Conservation (phyloP, 2,329 filamentous ascomycete genomes). For the Madurella mycetomatis region DNA sequence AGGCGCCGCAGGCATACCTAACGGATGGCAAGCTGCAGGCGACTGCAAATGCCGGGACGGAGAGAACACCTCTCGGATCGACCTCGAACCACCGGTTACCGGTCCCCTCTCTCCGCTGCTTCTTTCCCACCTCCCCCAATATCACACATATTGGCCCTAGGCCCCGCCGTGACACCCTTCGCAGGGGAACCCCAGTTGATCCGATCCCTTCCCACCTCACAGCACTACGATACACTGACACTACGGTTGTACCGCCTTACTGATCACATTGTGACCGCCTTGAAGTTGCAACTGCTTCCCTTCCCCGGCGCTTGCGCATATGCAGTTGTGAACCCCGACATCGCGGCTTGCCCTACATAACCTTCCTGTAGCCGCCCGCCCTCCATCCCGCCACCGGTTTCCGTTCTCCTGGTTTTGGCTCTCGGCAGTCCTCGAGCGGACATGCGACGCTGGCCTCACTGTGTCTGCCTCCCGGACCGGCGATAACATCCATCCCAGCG, state of each 20-base stretch:
- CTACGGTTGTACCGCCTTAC: conserved; percentile 5
- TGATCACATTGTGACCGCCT: conserved; percentile 19
- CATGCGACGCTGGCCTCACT: conserved; percentile 32
- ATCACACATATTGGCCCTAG: conserved; percentile 22
- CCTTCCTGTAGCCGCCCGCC: conserved; percentile 42
- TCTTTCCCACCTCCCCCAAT: conserved; percentile 5
- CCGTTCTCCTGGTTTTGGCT: conserved; percentile 40
- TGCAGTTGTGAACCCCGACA: conserved; percentile 20
- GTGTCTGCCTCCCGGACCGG: conserved; percentile 24
- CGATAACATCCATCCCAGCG: conserved; percentile 8
- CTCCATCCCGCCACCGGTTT: conserved; percentile 31
- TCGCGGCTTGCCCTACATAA: conserved; percentile 42
- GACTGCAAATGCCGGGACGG: conserved; percentile 9
- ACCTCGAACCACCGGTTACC: conserved; percentile 1
- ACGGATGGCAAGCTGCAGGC: conserved; percentile 8
- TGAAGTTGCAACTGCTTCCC: conserved; percentile 10
- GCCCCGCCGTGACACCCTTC: conserved; percentile 14
- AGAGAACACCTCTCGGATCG: background rate
- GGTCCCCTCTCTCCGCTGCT: background rate
- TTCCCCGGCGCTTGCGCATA: conserved; percentile 24
- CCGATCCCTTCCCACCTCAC: background rate
- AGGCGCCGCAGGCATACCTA: background rate
- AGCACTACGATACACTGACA: background rate
- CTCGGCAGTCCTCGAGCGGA: conserved; percentile 33
- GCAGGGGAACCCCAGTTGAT: conserved; percentile 8